Evolutionary conservation across 805 yeast species (phyloP), one percentile per base, ranked within the genome.

Genomic region (Yamadazyma ubonensis): DNA sequence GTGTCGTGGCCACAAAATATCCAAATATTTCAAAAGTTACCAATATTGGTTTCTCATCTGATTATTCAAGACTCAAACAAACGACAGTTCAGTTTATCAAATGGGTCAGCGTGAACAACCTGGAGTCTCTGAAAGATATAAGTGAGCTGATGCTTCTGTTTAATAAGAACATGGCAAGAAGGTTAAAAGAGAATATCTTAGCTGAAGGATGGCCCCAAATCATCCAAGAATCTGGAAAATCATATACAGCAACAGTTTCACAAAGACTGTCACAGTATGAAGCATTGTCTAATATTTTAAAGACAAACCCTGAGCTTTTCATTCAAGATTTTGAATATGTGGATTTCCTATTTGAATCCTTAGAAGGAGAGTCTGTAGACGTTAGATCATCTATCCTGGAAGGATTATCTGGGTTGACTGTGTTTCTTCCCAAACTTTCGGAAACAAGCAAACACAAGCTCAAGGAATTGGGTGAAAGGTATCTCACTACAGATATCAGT

Each of bases 191-290:
- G 20, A 75, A 69, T 42, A 55, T 85, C 2, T 59, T 71, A 38
- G 58, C 70, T 15, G 81, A 76, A 40, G 85, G 85, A 3, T 79
- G 84, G 85, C 85, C 85, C 5, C 64, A 57, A 42, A 48, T 71
- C 33, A 69, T 59, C 28, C 21, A 47, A 1, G 43, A 58, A 2
- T 65, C 63, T 2, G 65, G 69, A 9, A 63, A 66, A 11, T 63
- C 66, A 38, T 65, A 61, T 31, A 50, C 68, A 2, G 44, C 54
- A 1, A 51, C 58, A 10, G 31, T 76, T 2, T 49, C 60, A 4
- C 81, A 77, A 48, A 71, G 93, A 49, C 73, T 75, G 51, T 60
- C 71, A 27, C 87, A 85, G 49, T 90, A 87, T 53, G 96, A 86
- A 55, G 81, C 95, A 0, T 58, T 90, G 17, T 93, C 95, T 2